Base-by-base conservation (phyloP, 2,329 filamentous ascomycete genomes). In the Fusarium fujikuroi region DNA sequence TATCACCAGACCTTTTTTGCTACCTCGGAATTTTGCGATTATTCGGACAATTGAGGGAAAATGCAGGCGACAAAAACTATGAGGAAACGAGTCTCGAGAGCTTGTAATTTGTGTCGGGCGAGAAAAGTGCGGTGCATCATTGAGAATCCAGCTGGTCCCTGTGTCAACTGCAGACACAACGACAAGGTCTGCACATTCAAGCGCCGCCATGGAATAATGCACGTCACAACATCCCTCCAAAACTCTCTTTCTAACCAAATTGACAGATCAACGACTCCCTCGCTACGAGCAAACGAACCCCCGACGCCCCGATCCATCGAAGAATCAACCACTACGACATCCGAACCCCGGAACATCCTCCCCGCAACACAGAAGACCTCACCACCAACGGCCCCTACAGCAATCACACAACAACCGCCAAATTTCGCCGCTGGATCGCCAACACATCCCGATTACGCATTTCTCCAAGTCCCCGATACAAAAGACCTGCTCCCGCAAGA, bases 121-220 rank as follows among this genome's bases (percentile, higher is more conserved):
- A 62, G 76, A 42, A 77, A 77, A 37, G 76, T 77, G 14, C 63
- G 76, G 12, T 77, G 76, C 52, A 78, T 77, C 30, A 73, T 77
- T n/a, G 74, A 73, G 21, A 63, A 63, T 36, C 59, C 73, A 3
- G 56, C 69, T 19, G 59, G 60, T 21, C 76, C 76, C 14, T 77
- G 76, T 64, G 71, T 77, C 73, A 77, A 77, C 23, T 77, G 76
- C 53, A 72, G 72, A 52, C 65, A 77, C 18, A 75, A 75, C 42
- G 74, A 70, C n/a, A 77, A 77, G 34, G 65, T 73, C 9, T 77
- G 76, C 50, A 72, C 74, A 0, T 77, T 75, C 32, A 75, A 72
- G 47, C 70, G 60, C 28, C 49, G 70, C 9, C 66, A 72, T 50
- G 73, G 75, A 5, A 70, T 71, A 43, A 60, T 62, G 76, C 63